Evolutionary conservation across 208 protist genomes (phyloP).

Genomic region (Leishmania guyanensis): DNA sequence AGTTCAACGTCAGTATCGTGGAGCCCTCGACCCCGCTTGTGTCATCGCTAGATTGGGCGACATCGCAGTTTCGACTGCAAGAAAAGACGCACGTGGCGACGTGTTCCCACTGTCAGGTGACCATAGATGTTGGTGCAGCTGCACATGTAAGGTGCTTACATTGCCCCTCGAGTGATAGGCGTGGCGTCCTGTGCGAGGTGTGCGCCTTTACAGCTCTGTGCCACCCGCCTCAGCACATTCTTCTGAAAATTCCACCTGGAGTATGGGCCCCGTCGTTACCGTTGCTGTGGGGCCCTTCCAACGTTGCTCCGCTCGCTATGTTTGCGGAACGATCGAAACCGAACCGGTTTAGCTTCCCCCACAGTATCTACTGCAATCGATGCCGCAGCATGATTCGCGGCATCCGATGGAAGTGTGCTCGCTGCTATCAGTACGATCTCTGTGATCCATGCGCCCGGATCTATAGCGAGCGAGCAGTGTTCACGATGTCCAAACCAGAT

Average conservation of each 20-base stretch:
- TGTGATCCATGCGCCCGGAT: conserved; percentile 54
- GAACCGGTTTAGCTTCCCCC: conserved; percentile 46
- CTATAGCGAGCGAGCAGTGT: background rate
- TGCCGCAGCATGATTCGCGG: conserved; percentile 63
- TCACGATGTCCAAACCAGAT: background rate
- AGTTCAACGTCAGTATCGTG: conserved; percentile 58
- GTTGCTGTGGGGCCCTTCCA: conserved; percentile 82
- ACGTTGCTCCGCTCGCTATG: conserved; percentile 56
- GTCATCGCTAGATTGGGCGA: conserved; percentile 55
- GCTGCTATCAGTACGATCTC: conserved; percentile 82
- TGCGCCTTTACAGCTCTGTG: conserved; percentile 25
- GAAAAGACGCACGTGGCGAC: conserved; percentile 40
- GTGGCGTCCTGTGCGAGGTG: conserved; percentile 26
- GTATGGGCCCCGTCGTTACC: conserved; percentile 26
- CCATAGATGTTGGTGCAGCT: conserved; percentile 48
- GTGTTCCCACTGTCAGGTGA: conserved; percentile 54
- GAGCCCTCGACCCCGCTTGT: conserved; percentile 53
- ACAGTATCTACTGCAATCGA: conserved; percentile 78
- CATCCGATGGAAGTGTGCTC: conserved; percentile 80
- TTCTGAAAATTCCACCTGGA: conserved; percentile 56
- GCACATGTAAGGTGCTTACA: conserved; percentile 81
- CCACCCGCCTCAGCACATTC: conserved; percentile 69
- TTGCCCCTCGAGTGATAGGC: conserved; percentile 34
- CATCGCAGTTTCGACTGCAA: conserved; percentile 48
- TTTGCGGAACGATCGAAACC: conserved; percentile 48